Evolutionary conservation across 2,329 filamentous ascomycete species (phyloP), one percentile per base, ranked within the genome.

Genomic region (Samsoniella hepiali): DNA sequence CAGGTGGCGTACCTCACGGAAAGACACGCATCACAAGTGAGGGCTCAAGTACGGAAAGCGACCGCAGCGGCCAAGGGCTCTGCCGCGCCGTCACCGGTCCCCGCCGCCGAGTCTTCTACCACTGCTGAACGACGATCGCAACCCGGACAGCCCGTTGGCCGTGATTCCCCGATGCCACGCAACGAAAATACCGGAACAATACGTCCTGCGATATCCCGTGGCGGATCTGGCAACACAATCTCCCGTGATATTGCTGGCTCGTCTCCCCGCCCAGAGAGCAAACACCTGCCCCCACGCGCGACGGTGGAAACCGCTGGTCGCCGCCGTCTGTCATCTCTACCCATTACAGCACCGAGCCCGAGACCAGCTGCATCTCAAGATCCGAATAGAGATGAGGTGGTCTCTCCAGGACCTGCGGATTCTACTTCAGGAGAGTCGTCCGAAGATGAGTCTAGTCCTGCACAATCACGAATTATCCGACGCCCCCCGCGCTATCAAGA

Each of bases 1-100:
- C 93, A 99, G 76, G 93, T 93, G 67, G 93, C 92, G 75, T 97
- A 93, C 85, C 85, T 98, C 6, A 97, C 95, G 72, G 93, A 98
- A 73, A 84, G 91, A 58, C 92, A 98, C 77, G 85, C 96, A 34
- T 91, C 91, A 0, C 92, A 97, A 73, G 91, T 98, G 55, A 87
- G 91, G 68, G 93, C 91, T 27, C 93, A 97, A 77, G 92, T 98
- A 80, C 87, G 91, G 66, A 95, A 89, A 72, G 86, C 88, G 50
- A 86, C 84, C 3, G 83, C 82, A 7, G 81, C 82, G 3, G 81
- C 80, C 29, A 81, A 83, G 59, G 83, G 83, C 63, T 86, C 86
- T 3, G 76, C 80, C 22, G 81, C 82, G 1, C 81, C 84, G 1
- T 87, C 87, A 2, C 85, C 87, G 2, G 71, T 83, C 17, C 84